Conservation (phyloP, 2,329 filamentous ascomycete genomes). For the Fonsecaea monophora region DNA sequence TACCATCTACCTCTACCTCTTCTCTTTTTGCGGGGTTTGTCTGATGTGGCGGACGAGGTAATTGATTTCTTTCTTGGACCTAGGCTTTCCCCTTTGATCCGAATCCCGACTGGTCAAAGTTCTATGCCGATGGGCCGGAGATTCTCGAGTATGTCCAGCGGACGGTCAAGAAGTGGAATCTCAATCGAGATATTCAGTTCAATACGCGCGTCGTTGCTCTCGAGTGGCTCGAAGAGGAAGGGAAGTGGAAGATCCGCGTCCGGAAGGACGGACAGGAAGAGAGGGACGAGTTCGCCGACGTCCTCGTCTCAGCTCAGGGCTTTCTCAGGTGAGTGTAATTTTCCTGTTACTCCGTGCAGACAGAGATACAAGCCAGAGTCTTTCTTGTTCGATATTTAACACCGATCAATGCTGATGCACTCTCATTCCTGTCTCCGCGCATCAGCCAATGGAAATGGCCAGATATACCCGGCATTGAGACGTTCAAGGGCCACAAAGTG, state of each 20-base stretch:
- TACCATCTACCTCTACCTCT: no score
- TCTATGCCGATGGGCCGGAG: conserved; percentile 51
- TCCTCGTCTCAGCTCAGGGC: conserved; percentile 46
- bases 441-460: conserved; percentile 43
- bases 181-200: conserved; percentile 49
- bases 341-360: no score
- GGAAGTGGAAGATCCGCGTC: conserved; percentile 49
- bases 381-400: no score
- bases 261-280: conserved; percentile 39
- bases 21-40: conserved; percentile 55
- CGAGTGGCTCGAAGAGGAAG: conserved; percentile 47
- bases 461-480: conserved; percentile 40
- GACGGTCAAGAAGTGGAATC: conserved; percentile 49
- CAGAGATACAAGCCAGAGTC: no score
- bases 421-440: neutral
- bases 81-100: conserved; percentile 47
- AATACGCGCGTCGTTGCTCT: conserved; percentile 48
- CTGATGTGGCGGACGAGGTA: no score
- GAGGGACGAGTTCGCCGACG: conserved; percentile 44
- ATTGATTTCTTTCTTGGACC: conserved; percentile 18
- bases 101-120: conserved; percentile 52
- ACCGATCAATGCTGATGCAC: neutral
- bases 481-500: conserved; percentile 41
- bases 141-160: conserved; percentile 53
- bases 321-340: conserved; percentile 37